These are phyloP conservation scores for Heterobasidion annosum DNA, from an alignment of 1,284 basidiomycete species.

Conservation along the genomic window DNA sequence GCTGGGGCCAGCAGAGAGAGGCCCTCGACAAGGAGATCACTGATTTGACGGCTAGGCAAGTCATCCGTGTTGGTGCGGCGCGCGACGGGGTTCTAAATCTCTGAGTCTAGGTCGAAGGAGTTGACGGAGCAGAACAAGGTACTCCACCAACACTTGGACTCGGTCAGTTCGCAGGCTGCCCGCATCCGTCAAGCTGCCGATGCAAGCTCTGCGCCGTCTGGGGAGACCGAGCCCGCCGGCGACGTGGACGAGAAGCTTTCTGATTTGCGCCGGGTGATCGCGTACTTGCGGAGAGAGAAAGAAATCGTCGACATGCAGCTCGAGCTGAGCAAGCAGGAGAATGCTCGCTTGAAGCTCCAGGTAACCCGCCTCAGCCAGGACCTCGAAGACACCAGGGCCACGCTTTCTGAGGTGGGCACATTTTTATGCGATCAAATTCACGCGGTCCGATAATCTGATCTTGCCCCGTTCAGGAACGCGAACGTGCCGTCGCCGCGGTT, in stretches of 20 bases:
- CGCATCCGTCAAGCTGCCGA: slow-evolving; percentile 66
- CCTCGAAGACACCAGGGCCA: slow-evolving; percentile 61
- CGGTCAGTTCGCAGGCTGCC: slow-evolving; percentile 75
- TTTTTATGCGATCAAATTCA: slow-evolving; percentile 3
- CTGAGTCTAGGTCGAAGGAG: slow-evolving; percentile 49
- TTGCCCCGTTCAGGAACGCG: slow-evolving; percentile 52
- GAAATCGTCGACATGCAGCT: slow-evolving; percentile 85
- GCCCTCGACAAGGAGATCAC: slow-evolving; percentile 70
- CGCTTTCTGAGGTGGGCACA: slow-evolving; percentile 49
- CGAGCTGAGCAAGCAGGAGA: slow-evolving; percentile 82
- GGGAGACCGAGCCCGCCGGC: slow-evolving; percentile 34
- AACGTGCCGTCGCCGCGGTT: slow-evolving; percentile 59
- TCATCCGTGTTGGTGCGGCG: neutral
- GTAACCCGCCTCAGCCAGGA: slow-evolving; percentile 65
- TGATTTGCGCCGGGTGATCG: slow-evolving; percentile 74
- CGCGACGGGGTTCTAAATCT: neutral
- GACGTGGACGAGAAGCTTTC: slow-evolving; percentile 52
- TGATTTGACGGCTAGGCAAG: slow-evolving; percentile 62
- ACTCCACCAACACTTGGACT: slow-evolving; percentile 80
- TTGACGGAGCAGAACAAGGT: slow-evolving; percentile 71
- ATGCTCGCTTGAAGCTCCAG: slow-evolving; percentile 64
- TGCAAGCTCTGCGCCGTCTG: slow-evolving; percentile 31
- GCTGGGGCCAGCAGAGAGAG: slow-evolving; percentile 75
- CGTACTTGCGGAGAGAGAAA: slow-evolving; percentile 83
- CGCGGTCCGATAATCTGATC: neutral